phyloP scores from a whole-genome alignment of 2,329 filamentous ascomycete genomes.

The Ophiostoma sp. region DNA sequence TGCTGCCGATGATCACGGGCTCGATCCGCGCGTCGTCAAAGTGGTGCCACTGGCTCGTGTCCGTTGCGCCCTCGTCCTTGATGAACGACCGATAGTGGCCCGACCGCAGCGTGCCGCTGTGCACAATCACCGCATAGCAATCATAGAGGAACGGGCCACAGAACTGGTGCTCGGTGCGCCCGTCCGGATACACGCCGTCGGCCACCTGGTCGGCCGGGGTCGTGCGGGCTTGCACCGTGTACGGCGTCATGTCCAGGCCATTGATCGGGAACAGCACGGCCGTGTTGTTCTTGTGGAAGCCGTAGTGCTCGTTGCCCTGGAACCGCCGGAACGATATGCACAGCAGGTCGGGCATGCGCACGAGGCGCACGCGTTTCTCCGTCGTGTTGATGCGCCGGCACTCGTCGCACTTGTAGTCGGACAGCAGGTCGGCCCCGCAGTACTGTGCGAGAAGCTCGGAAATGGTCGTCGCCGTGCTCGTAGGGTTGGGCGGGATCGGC shows the following conservation, averaged over 20 bases:
- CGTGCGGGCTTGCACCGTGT: slow-evolving; percentile 25
- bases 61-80: slow-evolving; percentile 45
- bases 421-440: slow-evolving; percentile 60
- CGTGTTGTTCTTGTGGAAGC: slow-evolving; percentile 59
- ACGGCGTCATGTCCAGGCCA: slow-evolving; percentile 54
- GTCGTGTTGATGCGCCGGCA: slow-evolving; percentile 65
- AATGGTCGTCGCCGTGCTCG: slow-evolving; percentile 33
- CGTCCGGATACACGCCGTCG: slow-evolving; percentile 35
- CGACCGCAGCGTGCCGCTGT: slow-evolving; percentile 62
- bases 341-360: slow-evolving; percentile 71
- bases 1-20: slow-evolving; percentile 26
- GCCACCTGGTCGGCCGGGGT: slow-evolving; percentile 13
- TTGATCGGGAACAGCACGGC: slow-evolving; percentile 72
- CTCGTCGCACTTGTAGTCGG: slow-evolving; percentile 66
- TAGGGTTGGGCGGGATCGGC: slow-evolving; percentile 34
- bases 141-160: slow-evolving; percentile 66
- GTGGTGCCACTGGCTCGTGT: slow-evolving; percentile 40
- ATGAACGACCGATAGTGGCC: slow-evolving; percentile 78
- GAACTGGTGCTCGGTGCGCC: slow-evolving; percentile 34
- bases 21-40: slow-evolving; percentile 41
- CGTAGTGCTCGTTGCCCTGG: slow-evolving; percentile 34
- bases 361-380: slow-evolving; percentile 66
- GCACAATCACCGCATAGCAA: slow-evolving; percentile 77
- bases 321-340: slow-evolving; percentile 68
- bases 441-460: slow-evolving; percentile 65